A percentile compares a stretch with the other conserved stretches of the same genome.
Conservation (phyloP, 2,329 filamentous ascomycete genomes). For the Trichoderma oligosporum region DNA sequence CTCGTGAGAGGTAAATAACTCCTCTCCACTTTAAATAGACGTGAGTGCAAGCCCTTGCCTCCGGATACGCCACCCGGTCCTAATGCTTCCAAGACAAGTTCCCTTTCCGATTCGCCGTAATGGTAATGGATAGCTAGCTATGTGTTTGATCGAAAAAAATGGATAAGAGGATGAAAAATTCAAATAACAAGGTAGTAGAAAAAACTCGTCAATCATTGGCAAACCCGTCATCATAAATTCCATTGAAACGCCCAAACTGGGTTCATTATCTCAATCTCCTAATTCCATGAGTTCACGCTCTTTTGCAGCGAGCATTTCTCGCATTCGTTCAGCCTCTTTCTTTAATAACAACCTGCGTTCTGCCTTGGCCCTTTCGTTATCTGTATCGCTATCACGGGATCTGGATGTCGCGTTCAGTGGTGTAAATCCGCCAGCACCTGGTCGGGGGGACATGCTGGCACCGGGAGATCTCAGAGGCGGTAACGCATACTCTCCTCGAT, state of each 20-base stretch:
- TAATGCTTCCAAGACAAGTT: background rate
- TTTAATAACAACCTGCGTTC: constrained; percentile 64
- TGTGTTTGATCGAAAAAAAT: background rate
- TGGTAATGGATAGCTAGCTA: background rate
- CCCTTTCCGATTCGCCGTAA: constrained; percentile 1
- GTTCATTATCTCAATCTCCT: constrained; percentile 24
- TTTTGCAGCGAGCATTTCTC: constrained; percentile 66
- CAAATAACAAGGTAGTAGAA: constrained; percentile 1
- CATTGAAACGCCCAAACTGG: background rate
- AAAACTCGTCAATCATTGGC: constrained; percentile 27
- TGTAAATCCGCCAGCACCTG: constrained; percentile 40
- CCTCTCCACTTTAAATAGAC: background rate
- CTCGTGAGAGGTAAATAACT: background rate
- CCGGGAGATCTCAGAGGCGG: constrained; percentile 44
- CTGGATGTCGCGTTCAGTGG: constrained; percentile 29
- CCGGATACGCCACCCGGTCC: constrained; percentile 1
- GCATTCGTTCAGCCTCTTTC: constrained; percentile 72
- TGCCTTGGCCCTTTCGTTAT: constrained; percentile 52
- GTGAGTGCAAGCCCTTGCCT: background rate
- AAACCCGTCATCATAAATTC: constrained; percentile 13
- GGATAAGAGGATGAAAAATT: constrained; percentile 15
- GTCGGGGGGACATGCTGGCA: constrained; percentile 37
- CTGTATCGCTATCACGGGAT: constrained; percentile 30
- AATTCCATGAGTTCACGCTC: constrained; percentile 61
- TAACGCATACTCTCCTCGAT: constrained; percentile 38